Percentiles rank a stretch among this genome's conserved stretches.
Evolutionary conservation across 352 stramenopile species (phyloP).

Genomic region (Phytophthora citrophthora): DNA sequence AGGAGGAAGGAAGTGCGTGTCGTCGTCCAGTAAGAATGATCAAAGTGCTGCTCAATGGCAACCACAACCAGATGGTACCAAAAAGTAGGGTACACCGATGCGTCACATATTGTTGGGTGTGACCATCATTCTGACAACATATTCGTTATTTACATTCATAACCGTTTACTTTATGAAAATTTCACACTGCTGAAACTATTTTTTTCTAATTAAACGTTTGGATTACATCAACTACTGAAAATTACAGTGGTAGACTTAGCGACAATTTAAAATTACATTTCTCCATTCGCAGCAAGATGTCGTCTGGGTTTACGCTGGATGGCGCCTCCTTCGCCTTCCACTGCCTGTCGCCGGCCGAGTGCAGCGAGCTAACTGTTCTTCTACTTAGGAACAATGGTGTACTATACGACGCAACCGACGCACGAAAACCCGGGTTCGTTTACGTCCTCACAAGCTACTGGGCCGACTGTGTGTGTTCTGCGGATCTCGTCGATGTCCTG

Average conservation of each 20-base stretch:
- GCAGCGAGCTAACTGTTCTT: conserved; percentile 14
- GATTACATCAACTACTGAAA: not conserved
- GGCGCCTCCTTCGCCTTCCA: conserved; percentile 42
- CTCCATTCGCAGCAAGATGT: conserved; percentile 17
- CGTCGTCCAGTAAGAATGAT: not conserved
- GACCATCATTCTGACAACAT: conserved; percentile 2
- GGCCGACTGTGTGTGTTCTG: conserved; percentile 29
- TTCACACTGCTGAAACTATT: too few relatives aligned
- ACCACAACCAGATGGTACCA: conserved; percentile 4
- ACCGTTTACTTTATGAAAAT: not conserved
- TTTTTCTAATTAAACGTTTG: too few relatives aligned
- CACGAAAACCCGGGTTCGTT: conserved; percentile 18
- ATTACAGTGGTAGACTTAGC: not conserved
- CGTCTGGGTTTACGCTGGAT: conserved; percentile 30
- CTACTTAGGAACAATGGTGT: conserved; percentile 21
- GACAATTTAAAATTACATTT: conserved; percentile 3
- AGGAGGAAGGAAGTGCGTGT: conserved; percentile 2
- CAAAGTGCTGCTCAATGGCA: not conserved
- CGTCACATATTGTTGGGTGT: conserved; percentile 16
- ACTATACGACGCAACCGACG: conserved; percentile 9
- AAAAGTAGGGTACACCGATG: conserved; percentile 10
- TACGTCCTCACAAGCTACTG: conserved; percentile 66
- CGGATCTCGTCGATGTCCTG: not conserved
- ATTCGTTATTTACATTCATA: not conserved
- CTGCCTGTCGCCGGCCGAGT: conserved; percentile 25